Base-by-base conservation (phyloP, 805 yeast genomes). In the Pichia sporocuriosa region DNA sequence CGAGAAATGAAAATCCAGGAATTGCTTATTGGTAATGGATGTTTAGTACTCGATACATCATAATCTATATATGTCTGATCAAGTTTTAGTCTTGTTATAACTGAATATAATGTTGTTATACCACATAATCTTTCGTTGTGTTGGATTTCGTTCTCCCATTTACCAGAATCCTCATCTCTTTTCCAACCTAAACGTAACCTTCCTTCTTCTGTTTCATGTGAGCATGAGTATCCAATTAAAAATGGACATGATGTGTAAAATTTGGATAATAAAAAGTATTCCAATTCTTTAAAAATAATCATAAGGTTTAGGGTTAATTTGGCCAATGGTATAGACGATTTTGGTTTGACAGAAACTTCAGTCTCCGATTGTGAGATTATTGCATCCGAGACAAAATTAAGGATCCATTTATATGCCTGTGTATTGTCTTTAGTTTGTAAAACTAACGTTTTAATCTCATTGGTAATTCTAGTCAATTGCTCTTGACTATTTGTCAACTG, bases 121-220 rank as follows among this genome's bases (percentile, higher is more conserved):
- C 97, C 98, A 10, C 84, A 76, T 52, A 93, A 74, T 40, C 98
- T 67, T 62, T 90, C 97, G 55, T 81, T 81, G 54, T 93, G 88
- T 45, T 77, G 73, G 1, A 73, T 72, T 21, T 80, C 83, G 40
- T 72, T 78, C 46, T 66, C 69, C 80, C 81, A 77, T 51, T 70
- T 72, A 16, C 44, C 46, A 15, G 17, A 39, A 28, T 66, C 75
- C 13, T 57, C 55, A 32, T 54, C 67, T 34, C 84, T 66, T 50
- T 79, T 80, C 87, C 93, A 90, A 3, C 96, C 98, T 97, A 90
- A 88, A 37, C 81, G 68, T 13, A 61, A 44, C 42, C 96, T 69
- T 3, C 96, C 97, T 50, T 81, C 82, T 49, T 80, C 95, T 0
- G 96, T 83, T 41, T 81, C 86, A 23, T 84, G 75, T 2, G 72